Percentiles rank a stretch among this genome's conserved stretches.
phyloP scores from a whole-genome alignment of 2,329 filamentous ascomycete species.

The Hypocrella siamensis region DNA sequence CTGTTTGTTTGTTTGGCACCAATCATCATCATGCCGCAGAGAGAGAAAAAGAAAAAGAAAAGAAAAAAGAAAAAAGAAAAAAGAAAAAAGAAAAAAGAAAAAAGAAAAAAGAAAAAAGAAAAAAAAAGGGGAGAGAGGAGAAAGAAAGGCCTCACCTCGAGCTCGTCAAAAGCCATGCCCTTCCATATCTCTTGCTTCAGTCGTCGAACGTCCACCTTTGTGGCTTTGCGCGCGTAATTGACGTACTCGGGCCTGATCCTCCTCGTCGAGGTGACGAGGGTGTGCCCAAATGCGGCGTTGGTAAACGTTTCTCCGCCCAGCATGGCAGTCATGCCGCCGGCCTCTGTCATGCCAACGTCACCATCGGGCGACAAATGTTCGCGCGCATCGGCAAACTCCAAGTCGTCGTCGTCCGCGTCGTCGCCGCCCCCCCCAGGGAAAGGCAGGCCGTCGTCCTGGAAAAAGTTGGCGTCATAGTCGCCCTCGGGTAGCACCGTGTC shows the following conservation, averaged over 20 bases:
- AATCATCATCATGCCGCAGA: too few species aligned
- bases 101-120: conserved; percentile 1
- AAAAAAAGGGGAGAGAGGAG: background rate
- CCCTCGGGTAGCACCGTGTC: conserved; percentile 47
- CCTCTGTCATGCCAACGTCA: conserved; percentile 28
- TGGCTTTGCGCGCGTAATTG: conserved; percentile 53
- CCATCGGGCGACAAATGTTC: conserved; percentile 61
- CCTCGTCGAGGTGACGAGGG: conserved; percentile 48
- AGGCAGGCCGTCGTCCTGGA: conserved; percentile 71
- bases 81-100: background rate
- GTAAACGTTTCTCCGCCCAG: conserved; percentile 34
- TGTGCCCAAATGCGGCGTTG: conserved; percentile 43
- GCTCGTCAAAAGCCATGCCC: conserved; percentile 41
- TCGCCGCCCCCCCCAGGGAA: conserved; percentile 46
- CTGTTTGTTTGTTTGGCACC: too few species aligned
- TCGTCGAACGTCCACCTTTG: conserved; percentile 54
- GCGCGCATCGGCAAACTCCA: conserved; percentile 64
- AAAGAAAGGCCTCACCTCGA: conserved; percentile 26
- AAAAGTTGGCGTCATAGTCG: conserved; percentile 95
- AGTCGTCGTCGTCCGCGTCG: conserved; percentile 48
- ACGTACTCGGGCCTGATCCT: conserved; percentile 52
- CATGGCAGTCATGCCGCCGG: conserved; percentile 32
- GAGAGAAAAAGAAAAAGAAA: background rate
- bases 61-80: conserved; percentile 1
- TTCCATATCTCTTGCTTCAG: conserved; percentile 59